A percentile compares a stretch with the other conserved stretches of the same genome.
Conservation (phyloP, 768 basidiomycete species). For the Gloeopeniophorella convolvens region DNA sequence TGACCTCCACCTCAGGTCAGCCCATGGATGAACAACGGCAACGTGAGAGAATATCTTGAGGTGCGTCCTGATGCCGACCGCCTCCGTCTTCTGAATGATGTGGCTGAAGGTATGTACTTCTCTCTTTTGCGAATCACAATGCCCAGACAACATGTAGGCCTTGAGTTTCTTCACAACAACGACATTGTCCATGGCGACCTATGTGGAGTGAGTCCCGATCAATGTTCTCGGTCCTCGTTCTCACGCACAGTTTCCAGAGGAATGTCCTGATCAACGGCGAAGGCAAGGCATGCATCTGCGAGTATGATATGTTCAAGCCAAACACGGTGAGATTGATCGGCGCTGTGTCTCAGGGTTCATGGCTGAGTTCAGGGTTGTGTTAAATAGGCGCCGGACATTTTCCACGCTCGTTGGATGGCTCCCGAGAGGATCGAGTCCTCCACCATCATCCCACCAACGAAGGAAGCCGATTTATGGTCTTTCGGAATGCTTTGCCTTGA, state of each 20-base stretch:
- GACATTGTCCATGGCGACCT: conserved; percentile 20
- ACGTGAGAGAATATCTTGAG: conserved; percentile 32
- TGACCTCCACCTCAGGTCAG: conserved; percentile 31
- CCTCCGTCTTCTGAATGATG: conserved; percentile 33
- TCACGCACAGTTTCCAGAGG: conserved; percentile 26
- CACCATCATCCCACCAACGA: background rate
- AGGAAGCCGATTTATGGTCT: conserved; percentile 11
- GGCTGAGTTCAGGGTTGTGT: too few relatives aligned
- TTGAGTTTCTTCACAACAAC: conserved; percentile 17
- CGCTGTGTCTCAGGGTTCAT: too few relatives aligned
- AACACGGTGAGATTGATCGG: too few relatives aligned
- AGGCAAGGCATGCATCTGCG: conserved; percentile 36
- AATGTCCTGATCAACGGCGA: conserved; percentile 39
- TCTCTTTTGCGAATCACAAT: background rate
- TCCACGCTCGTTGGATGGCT: conserved; percentile 11
- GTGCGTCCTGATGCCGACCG: conserved; percentile 30
- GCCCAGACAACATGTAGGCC: conserved; percentile 5
- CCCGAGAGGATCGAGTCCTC: conserved; percentile 7
- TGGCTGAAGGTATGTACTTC: conserved; percentile 30
- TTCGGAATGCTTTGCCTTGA: conserved; percentile 14
- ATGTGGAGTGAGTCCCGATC: conserved; percentile 18
- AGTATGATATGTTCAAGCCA: conserved; percentile 44
- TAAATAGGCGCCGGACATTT: conserved; percentile 24
- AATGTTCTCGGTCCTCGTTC: background rate
- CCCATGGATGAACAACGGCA: conserved; percentile 41